A percentile compares a stretch with the other conserved stretches of the same genome.
Conservation (phyloP, 805 yeast genomes). For the Maudiozyma saulgeensis region DNA sequence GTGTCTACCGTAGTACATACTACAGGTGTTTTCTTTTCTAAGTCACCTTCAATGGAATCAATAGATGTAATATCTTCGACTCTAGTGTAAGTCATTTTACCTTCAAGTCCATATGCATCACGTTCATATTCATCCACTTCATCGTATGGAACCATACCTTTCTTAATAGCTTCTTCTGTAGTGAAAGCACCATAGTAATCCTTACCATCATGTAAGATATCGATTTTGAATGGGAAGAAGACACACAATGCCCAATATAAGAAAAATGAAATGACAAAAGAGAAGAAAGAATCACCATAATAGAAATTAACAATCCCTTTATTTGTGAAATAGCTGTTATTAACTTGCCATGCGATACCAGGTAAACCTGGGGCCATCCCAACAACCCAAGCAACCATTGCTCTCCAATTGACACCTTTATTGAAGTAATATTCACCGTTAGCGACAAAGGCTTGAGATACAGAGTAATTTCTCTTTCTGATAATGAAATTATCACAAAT, state of each 20-base stretch:
- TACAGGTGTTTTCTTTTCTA: neutral
- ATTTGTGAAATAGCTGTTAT: constrained; percentile 18
- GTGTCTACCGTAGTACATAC: neutral
- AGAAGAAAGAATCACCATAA: constrained; percentile 37
- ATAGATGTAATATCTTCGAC: neutral
- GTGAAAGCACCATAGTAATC: constrained; percentile 35
- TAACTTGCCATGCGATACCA: constrained; percentile 34
- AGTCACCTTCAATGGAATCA: neutral
- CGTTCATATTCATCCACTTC: constrained; percentile 22
- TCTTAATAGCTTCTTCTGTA: constrained; percentile 28
- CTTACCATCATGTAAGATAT: constrained; percentile 30
- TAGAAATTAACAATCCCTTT: constrained; percentile 36
- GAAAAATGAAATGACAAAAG: constrained; percentile 33
- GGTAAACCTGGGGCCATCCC: constrained; percentile 43
- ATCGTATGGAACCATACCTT: constrained; percentile 27
- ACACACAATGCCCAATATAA: constrained; percentile 29
- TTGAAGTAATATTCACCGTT: constrained; percentile 31
- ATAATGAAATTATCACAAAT: constrained; percentile 34
- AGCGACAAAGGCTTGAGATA: constrained; percentile 22
- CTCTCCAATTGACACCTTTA: constrained; percentile 34
- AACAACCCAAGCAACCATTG: constrained; percentile 26
- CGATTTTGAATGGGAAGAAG: constrained; percentile 31
- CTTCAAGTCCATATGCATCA: constrained; percentile 4
- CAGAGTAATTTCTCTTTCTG: constrained; percentile 29
- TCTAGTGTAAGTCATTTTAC: neutral